These are phyloP conservation scores for Candida vaughaniae DNA, from an alignment of 805 yeast genomes.

Conservation along the genomic window DNA sequence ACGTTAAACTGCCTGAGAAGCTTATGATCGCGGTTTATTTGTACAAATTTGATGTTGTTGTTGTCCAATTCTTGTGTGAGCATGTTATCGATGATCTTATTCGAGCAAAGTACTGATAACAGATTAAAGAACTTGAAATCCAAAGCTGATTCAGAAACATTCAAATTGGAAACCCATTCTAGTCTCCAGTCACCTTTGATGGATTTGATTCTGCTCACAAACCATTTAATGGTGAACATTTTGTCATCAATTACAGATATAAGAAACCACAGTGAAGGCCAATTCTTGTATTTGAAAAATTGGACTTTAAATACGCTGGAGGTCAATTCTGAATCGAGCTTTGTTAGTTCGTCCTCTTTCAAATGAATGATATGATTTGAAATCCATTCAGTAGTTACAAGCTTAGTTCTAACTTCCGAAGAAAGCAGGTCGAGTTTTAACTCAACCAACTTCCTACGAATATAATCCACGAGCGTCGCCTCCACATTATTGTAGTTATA, in stretches of 20 bases:
- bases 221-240: constrained; percentile 43
- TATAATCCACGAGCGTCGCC: constrained; percentile 27
- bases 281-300: constrained; percentile 49
- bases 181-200: constrained; percentile 54
- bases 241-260: constrained; percentile 38
- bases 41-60: constrained; percentile 38
- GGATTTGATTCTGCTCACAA: constrained; percentile 52
- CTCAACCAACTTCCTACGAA: constrained; percentile 38
- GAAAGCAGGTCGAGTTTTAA: constrained; percentile 50
- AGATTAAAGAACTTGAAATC: constrained; percentile 36
- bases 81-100: constrained; percentile 50
- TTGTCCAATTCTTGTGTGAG: constrained; percentile 48
- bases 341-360: constrained; percentile 45
- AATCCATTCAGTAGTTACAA: constrained; percentile 70
- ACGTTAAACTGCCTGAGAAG: constrained; percentile 16
- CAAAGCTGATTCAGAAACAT: constrained; percentile 12
- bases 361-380: constrained; percentile 54
- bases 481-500: constrained; percentile 25
- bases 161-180: constrained; percentile 39
- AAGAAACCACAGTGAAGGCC: constrained; percentile 60
- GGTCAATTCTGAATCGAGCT: constrained; percentile 23
- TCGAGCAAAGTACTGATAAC: constrained; percentile 44
- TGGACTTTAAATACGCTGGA: constrained; percentile 16
- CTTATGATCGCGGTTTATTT: constrained; percentile 17
- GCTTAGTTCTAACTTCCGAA: constrained; percentile 52